Base-by-base conservation (phyloP, 179 eudicot species). In the Silene noctiflora region DNA sequence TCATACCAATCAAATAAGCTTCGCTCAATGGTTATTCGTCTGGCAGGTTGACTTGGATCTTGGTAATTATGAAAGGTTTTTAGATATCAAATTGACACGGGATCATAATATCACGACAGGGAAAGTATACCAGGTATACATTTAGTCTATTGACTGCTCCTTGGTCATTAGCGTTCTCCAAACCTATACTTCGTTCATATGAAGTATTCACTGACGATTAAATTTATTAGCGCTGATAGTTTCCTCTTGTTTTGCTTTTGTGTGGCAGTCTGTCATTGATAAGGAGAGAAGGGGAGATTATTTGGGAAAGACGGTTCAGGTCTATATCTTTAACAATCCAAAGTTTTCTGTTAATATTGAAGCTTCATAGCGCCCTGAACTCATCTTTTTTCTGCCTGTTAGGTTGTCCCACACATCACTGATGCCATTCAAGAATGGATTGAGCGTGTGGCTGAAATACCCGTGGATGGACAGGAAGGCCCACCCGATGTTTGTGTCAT, bases 391-490 rank as follows among this genome's bases (percentile, higher is more conserved):
- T 71, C 20, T 48, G 27, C 39, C 56, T 63, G 66, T 72, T 81
- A 95, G 98, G 97, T 93, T 63, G 99, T 96, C 77, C 99, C 99
- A 42, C 99, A 96, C 80, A 84, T 96, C 67, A 96, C 99, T 3
- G 99, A 96, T 87, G 99, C 93, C 79, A 96, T 96, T 75, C 99
- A 90, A 80, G 96, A 91, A 6, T 93, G 99, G 99, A 96, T 96
- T 75, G 97, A 91, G 79, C 90, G 96, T 24, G 97, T 83, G 73
- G 96, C 98, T 27, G 75, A 83, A 73, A 80, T 89, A 71, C 97
- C 97, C 22, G 97, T 94, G 35, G 98, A 94, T 85, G 98, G 98
- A 64, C 83, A 81, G 75, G 94, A 91, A 33, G 96, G 92, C 25
- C 91, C 96, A 48, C 92, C 98, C 67, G 97, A 94, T 87, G 96